These are phyloP conservation scores for Logfia minima DNA, from an alignment of 129 eudicot species.

Conservation along the genomic window DNA sequence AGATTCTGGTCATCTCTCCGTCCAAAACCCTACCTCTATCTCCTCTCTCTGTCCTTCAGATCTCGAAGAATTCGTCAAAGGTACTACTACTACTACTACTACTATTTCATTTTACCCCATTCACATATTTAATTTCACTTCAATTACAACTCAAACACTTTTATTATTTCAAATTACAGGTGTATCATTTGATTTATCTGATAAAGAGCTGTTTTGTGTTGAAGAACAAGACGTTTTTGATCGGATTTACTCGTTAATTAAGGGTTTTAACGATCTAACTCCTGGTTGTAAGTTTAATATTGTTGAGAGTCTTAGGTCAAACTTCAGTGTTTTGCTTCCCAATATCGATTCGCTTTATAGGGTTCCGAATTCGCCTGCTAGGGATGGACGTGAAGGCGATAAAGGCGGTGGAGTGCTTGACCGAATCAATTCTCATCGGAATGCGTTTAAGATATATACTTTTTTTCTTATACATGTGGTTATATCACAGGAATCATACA, in stretches of 20 bases:
- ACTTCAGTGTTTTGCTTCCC: conserved; percentile 86
- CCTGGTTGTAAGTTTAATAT: conserved; percentile 65
- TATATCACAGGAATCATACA: conserved; percentile 53
- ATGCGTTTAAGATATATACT: conserved; percentile 82
- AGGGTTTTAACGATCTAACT: conserved; percentile 46
- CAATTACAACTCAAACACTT: background rate
- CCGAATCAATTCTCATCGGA: conserved; percentile 69
- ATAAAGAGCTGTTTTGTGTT: conserved; percentile 77
- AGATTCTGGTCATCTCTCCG: conserved; percentile 46
- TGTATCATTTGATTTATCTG: conserved; percentile 76
- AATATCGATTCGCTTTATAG: conserved; percentile 80
- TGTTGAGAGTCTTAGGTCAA: conserved; percentile 80
- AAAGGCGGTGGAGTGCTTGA: conserved; percentile 34
- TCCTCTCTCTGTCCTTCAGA: conserved; percentile 65
- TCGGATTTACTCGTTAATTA: conserved; percentile 65
- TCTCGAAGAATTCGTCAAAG: conserved; percentile 93
- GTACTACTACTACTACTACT: conserved; percentile 33
- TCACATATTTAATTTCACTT: background rate
- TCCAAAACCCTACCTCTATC: conserved; percentile 45
- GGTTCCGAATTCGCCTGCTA: conserved; percentile 29
- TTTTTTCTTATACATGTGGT: conserved; percentile 72
- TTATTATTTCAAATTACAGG: conserved; percentile 34
- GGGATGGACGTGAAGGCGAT: conserved; percentile 25
- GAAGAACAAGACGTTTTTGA: conserved; percentile 92
- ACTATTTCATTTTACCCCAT: background rate